phyloP scores from a whole-genome alignment of 495 filamentous ascomycete genomes.

The Umbilicaria muhlenbergii region DNA sequence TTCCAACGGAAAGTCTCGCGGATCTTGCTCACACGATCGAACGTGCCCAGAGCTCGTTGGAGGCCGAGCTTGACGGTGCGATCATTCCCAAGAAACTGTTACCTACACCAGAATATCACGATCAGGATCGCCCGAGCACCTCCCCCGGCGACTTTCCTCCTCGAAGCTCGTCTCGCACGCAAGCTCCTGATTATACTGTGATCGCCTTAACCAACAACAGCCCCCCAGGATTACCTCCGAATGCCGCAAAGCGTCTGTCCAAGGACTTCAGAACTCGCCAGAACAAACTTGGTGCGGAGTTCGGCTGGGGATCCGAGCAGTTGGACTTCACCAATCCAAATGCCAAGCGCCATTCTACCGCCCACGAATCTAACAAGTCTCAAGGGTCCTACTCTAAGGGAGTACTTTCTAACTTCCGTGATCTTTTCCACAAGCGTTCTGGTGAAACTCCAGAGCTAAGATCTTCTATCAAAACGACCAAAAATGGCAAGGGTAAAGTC shows the following conservation, averaged over 20 bases:
- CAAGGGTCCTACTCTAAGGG: conserved; percentile 8
- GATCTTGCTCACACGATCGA: no score
- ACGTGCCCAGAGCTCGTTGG: no score
- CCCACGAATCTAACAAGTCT: conserved; percentile 9
- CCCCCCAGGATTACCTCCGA: neutral
- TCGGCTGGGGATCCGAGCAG: conserved; percentile 6
- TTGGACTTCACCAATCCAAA: conserved; percentile 1
- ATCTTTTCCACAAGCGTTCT: conserved; percentile 11
- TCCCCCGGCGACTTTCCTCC: neutral
- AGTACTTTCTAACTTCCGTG: conserved; percentile 8
- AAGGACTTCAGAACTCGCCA: conserved; percentile 7
- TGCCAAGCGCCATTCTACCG: conserved; percentile 4
- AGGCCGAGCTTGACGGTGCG: no score
- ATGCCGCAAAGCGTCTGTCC: neutral
- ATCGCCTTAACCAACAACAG: neutral
- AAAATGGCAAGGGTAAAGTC: conserved; percentile 1
- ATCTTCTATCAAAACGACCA: neutral
- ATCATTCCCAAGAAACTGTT: neutral
- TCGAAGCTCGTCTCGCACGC: conserved; percentile 3
- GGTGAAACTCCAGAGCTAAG: neutral
- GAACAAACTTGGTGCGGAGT: conserved; percentile 5
- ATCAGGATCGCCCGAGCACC: neutral
- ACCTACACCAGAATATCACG: neutral
- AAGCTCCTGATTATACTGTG: neutral
- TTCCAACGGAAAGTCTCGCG: neutral